A percentile compares a stretch with the other conserved stretches of the same genome.
phyloP scores from a whole-genome alignment of 495 filamentous ascomycete species.

The Copromyces sp. region DNA sequence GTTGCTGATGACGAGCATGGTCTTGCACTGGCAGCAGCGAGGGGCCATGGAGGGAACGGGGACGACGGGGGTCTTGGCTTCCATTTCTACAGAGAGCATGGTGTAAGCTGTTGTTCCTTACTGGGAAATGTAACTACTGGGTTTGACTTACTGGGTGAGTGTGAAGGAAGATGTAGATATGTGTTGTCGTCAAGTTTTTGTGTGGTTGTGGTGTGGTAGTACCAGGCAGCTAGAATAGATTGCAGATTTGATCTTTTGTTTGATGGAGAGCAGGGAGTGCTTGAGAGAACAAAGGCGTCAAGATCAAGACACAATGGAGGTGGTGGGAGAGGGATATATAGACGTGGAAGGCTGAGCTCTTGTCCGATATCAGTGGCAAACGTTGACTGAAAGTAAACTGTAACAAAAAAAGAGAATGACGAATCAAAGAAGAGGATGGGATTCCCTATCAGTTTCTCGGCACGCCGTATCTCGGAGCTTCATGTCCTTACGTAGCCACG shows the following conservation, averaged over 20 bases:
- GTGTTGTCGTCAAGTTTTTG: neutral
- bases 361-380: neutral
- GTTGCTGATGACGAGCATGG: conserved; percentile 39
- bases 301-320: neutral
- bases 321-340: neutral
- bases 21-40: conserved; percentile 39
- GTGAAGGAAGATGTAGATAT: neutral
- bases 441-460: neutral
- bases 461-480: neutral
- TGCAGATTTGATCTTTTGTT: neutral
- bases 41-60: conserved; percentile 6
- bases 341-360: neutral
- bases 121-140: neutral
- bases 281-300: neutral
- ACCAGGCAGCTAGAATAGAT: neutral
- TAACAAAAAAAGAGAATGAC: neutral
- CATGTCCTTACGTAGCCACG: neutral
- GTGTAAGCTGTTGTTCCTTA: neutral
- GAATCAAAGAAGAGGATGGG: neutral
- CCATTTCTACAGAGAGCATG: neutral
- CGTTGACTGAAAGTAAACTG: neutral
- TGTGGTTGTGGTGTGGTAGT: neutral
- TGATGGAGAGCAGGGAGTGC: neutral
- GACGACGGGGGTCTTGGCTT: neutral
- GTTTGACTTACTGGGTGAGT: neutral